Base-by-base conservation (phyloP, 208 protist species). In the Herpetomonas tarakana region DNA sequence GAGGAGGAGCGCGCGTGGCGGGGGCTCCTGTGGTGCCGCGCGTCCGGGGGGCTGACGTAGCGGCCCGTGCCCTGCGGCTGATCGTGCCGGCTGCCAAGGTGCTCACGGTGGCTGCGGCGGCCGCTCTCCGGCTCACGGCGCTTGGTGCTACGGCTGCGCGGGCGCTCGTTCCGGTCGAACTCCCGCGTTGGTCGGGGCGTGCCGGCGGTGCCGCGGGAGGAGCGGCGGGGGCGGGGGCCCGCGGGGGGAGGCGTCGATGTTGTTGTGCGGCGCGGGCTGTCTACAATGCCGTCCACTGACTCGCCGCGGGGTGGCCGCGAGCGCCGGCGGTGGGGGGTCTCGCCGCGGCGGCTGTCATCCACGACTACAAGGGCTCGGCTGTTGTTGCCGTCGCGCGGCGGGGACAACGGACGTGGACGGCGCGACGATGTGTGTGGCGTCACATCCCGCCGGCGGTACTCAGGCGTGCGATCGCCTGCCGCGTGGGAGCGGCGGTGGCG, bases 391-490 rank as follows among this genome's bases (percentile, higher is more conserved):
- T 54, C 52, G 46, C 12, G 26, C 35, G 51, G n/a, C 65, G 65
- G 57, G 50, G 45, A 22, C 39, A 41, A 52, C 19, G 53, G 44
- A 18, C 56, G 18, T n/a, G 11, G 30, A 9, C 35, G 47, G 3
- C 61, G 49, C 9, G 38, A 30, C 11, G 55, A 35, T 30, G 41
- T 63, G 16, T 30, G 54, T 45, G 51, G 41, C 51, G 62, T 51
- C 28, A 74, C 61, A 50, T 53, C 41, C 11, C 68, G 62, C 21
- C 62, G 68, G 52, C 31, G 60, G 52, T 65, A 76, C 25, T 51
- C 44, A 4, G 16, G 25, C 27, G 27, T 26, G 22, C 3, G 25
- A 2, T 70, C 54, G 14, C 18, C 18, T 11, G 58, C 56, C 22
- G 41, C 28, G n/a, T 68, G 30, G 24, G 38, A 21, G 31, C 30